Percentiles rank a stretch among this genome's conserved stretches.
Evolutionary conservation across 1,284 basidiomycete species (phyloP).

Genomic region (Grifola frondosa): DNA sequence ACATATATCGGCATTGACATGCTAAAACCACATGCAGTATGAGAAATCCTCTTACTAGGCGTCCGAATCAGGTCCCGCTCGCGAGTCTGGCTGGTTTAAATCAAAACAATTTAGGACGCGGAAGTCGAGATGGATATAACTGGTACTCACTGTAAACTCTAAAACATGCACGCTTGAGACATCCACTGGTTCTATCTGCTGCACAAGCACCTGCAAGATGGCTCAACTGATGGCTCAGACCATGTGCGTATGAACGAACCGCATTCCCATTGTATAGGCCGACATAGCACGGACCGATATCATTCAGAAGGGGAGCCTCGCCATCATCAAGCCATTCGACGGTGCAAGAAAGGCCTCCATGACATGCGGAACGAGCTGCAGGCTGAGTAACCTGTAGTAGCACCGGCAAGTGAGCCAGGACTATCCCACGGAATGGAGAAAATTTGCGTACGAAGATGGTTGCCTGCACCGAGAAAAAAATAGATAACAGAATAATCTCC

Average conservation of each 20-base stretch:
- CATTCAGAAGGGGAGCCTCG: conserved; percentile 42
- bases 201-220: conserved; percentile 47
- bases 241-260: conserved; percentile 35
- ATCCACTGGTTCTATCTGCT: conserved; percentile 42
- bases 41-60: conserved; percentile 44
- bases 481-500: conserved; percentile 14
- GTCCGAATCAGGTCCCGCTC: conserved; percentile 53
- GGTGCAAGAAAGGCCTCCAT: conserved; percentile 49
- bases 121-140: background rate
- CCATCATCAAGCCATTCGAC: conserved; percentile 67
- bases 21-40: background rate
- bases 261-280: conserved; percentile 53
- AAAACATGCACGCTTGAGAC: conserved; percentile 35
- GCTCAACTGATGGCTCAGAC: background rate
- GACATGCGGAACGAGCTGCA: conserved; percentile 40
- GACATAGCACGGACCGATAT: conserved; percentile 50
- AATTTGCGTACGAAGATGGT: conserved; percentile 15
- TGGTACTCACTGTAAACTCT: conserved; percentile 36
- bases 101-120: background rate
- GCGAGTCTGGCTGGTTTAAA: conserved; percentile 30
- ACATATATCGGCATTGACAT: conserved; percentile 1
- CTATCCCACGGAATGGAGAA: background rate
- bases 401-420: no score
- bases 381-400: conserved; percentile 50
- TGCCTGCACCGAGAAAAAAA: conserved; percentile 13